Percentiles rank a stretch among this genome's conserved stretches.
These are phyloP conservation scores for Colletotrichum incanum DNA, from an alignment of 2,329 filamentous ascomycete species.

Conservation along the genomic window DNA sequence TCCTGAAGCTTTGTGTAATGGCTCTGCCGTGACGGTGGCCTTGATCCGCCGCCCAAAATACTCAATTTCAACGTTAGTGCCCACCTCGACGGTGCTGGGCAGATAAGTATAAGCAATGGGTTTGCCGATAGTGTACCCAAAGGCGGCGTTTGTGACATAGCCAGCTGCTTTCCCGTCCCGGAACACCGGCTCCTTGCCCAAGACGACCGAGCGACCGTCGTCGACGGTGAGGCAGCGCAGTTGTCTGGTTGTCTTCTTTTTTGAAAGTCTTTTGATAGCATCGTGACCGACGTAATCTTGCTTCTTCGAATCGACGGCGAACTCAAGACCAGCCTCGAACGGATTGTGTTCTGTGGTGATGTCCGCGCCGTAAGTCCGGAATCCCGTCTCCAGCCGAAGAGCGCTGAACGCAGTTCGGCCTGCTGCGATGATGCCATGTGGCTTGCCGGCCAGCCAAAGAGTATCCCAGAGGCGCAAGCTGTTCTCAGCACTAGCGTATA, in stretches of 20 bases:
- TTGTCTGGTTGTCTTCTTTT: conserved; percentile 50
- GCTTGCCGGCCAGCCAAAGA: conserved; percentile 68
- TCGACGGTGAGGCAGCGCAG: conserved; percentile 69
- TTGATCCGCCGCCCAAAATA: conserved; percentile 71
- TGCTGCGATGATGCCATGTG: conserved; percentile 70
- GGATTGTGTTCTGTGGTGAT: conserved; percentile 75
- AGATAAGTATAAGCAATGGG: conserved; percentile 74
- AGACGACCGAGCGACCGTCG: conserved; percentile 69
- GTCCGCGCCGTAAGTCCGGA: conserved; percentile 70
- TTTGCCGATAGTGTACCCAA: conserved; percentile 72
- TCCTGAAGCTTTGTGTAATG: conserved; percentile 55
- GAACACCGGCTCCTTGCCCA: conserved; percentile 76
- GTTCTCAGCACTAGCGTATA: conserved; percentile 72
- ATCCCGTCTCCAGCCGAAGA: conserved; percentile 72
- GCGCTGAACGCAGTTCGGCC: conserved; percentile 72
- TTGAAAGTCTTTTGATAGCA: conserved; percentile 61
- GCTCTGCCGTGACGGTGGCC: conserved; percentile 68
- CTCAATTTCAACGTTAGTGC: conserved; percentile 70
- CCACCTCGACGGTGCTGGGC: conserved; percentile 62
- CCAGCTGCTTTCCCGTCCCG: conserved; percentile 62
- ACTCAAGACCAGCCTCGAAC: conserved; percentile 70
- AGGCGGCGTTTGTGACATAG: conserved; percentile 74
- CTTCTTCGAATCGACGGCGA: conserved; percentile 65
- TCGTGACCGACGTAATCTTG: conserved; percentile 65
- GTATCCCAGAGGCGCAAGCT: conserved; percentile 73